A percentile compares a stretch with the other conserved stretches of the same genome.
These are phyloP conservation scores for Calonectria pseudoturangicola DNA, from an alignment of 2,329 filamentous ascomycete genomes.

Conservation along the genomic window DNA sequence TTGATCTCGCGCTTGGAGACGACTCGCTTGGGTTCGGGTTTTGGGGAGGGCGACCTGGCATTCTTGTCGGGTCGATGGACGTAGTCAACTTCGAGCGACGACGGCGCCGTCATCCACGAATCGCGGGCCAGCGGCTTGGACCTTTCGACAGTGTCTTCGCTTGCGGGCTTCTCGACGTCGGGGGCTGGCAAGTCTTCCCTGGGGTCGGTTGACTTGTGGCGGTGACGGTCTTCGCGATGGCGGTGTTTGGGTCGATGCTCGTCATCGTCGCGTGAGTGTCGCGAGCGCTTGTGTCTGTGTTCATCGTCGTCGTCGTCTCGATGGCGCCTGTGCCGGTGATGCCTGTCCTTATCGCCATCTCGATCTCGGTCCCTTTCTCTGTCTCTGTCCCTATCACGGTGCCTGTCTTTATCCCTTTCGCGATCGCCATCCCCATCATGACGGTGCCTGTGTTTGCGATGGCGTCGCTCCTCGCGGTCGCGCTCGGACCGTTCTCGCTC, in stretches of 20 bases:
- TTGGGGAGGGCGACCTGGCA: constrained; percentile 70
- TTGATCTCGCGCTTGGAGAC: constrained; percentile 91
- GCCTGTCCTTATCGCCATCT: constrained; percentile 48
- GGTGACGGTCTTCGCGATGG: constrained; percentile 52
- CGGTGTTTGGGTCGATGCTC: constrained; percentile 65
- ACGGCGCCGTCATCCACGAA: constrained; percentile 95
- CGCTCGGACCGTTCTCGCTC: constrained; percentile 69
- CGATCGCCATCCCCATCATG: constrained; percentile 60
- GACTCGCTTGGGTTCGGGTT: constrained; percentile 79
- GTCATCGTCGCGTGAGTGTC: constrained; percentile 69
- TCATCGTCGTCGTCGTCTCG: constrained; percentile 65
- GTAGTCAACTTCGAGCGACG: constrained; percentile 89
- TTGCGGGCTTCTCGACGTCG: constrained; percentile 67
- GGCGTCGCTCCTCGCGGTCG: constrained; percentile 65
- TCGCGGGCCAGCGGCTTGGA: constrained; percentile 78
- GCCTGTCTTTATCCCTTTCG: constrained; percentile 49
- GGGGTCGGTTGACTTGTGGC: constrained; percentile 66
- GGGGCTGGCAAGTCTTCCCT: constrained; percentile 71
- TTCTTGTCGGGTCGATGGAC: constrained; percentile 77
- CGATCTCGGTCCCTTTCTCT: constrained; percentile 50
- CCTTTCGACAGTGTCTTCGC: constrained; percentile 51
- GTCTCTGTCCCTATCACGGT: constrained; percentile 57
- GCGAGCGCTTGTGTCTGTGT: constrained; percentile 78
- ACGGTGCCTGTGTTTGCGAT: constrained; percentile 66
- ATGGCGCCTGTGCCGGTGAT: constrained; percentile 59